These are phyloP conservation scores for Penicillium silybi DNA, from an alignment of 495 filamentous ascomycete genomes.

Conservation along the genomic window DNA sequence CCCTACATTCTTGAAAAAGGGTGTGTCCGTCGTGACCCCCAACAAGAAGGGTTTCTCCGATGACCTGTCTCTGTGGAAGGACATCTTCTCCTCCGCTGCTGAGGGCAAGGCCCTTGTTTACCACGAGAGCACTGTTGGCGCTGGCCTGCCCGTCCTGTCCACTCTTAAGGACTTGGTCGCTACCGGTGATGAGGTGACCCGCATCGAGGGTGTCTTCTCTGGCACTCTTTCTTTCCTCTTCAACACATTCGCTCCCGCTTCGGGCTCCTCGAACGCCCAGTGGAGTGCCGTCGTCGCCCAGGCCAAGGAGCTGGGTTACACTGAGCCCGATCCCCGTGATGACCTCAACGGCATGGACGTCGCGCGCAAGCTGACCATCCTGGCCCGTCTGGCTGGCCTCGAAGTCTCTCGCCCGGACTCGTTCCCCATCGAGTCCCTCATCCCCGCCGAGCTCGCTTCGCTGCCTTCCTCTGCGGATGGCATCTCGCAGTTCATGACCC, in stretches of 20 bases:
- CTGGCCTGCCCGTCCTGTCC: slow-evolving; percentile 83
- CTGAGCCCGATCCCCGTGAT: slow-evolving; percentile 93
- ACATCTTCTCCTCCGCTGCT: slow-evolving; percentile 65
- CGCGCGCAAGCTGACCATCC: slow-evolving; percentile 91
- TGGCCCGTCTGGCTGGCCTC: slow-evolving; percentile 78
- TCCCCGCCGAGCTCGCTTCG: slow-evolving; percentile 77
- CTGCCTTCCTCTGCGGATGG: slow-evolving; percentile 55
- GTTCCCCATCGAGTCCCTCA: slow-evolving; percentile 89
- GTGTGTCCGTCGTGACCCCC: slow-evolving; percentile 85
- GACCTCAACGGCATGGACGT: slow-evolving; percentile 96
- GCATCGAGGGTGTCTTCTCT: slow-evolving; percentile 92
- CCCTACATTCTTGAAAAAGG: slow-evolving; percentile 67
- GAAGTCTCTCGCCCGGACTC: slow-evolving; percentile 69
- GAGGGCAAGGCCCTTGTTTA: slow-evolving; percentile 68
- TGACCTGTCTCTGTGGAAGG: slow-evolving; percentile 68
- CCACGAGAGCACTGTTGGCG: slow-evolving; percentile 88
- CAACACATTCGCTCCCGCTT: slow-evolving; percentile 82
- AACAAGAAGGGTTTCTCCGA: slow-evolving; percentile 95
- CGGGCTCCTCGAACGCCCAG: slow-evolving; percentile 53
- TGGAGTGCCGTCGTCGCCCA: slow-evolving; percentile 87
- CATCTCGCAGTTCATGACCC: slow-evolving; percentile 71
- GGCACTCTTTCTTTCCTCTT: slow-evolving; percentile 96
- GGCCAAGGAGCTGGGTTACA: slow-evolving; percentile 93
- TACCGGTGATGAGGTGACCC: slow-evolving; percentile 78
- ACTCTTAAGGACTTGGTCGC: slow-evolving; percentile 82